Conservation (phyloP, 352 stramenopile species). For the Plasmopara viticola region DNA sequence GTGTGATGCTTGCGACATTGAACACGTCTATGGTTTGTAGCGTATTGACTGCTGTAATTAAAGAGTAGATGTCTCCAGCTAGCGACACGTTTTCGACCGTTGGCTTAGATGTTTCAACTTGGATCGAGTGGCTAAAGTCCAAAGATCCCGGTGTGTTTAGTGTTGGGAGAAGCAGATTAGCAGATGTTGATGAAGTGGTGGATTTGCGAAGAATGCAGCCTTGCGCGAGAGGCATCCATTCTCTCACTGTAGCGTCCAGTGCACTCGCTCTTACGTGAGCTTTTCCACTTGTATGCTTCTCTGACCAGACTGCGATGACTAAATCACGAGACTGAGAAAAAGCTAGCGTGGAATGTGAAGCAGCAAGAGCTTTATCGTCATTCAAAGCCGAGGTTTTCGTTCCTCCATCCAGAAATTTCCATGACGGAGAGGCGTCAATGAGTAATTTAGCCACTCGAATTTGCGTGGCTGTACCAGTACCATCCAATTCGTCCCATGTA, state of each 20-base stretch:
- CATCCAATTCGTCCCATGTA: slow-evolving; percentile 47
- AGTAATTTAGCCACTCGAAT: slow-evolving; percentile 35
- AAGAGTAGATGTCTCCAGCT: slow-evolving; percentile 27
- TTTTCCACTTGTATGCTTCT: slow-evolving; percentile 29
- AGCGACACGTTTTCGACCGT: slow-evolving; percentile 30
- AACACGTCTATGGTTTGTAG: slow-evolving; percentile 61
- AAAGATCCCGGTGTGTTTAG: slow-evolving; percentile 41
- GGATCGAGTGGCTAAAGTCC: slow-evolving; percentile 42
- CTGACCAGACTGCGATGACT: slow-evolving; percentile 40
- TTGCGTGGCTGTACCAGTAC: slow-evolving; percentile 22
- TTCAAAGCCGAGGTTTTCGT: slow-evolving; percentile 34
- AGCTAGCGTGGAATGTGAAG: slow-evolving; percentile 23
- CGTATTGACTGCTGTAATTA: slow-evolving; percentile 27
- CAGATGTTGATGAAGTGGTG: slow-evolving; percentile 23
- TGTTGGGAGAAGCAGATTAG: slow-evolving; percentile 42
- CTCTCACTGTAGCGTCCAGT: slow-evolving; percentile 4
- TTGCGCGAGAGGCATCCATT: slow-evolving; percentile 52
- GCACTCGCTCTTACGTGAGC: slow-evolving; percentile 31
- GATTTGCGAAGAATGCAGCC: slow-evolving; percentile 42
- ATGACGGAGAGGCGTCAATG: slow-evolving; percentile 3
- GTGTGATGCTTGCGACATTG: slow-evolving; percentile 34
- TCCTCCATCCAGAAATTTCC: slow-evolving; percentile 42
- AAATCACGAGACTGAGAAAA: slow-evolving; percentile 5
- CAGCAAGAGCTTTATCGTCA: slow-evolving; percentile 25
- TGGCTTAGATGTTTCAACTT: slow-evolving; percentile 48